A percentile compares a stretch with the other conserved stretches of the same genome.
Evolutionary conservation across 345 rosid genomes (phyloP).

Genomic region (Salix exigua): DNA sequence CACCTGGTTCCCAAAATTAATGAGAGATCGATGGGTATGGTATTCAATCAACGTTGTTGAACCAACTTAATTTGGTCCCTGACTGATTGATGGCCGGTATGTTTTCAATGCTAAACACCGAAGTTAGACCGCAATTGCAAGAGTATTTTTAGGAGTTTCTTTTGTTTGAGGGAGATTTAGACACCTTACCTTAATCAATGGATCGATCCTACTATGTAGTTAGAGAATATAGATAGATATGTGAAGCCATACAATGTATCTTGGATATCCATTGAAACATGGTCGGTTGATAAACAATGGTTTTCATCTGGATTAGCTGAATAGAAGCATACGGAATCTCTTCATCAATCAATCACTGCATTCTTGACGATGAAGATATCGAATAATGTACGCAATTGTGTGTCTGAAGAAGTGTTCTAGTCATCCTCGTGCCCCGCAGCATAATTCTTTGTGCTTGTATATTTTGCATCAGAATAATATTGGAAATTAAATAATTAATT

Average conservation of each 20-base stretch:
- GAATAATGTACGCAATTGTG: no score
- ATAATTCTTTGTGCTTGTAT: no score
- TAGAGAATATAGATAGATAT: background rate
- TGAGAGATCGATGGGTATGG: background rate
- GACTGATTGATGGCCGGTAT: no score
- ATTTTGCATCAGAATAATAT: no score
- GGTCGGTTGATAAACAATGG: background rate
- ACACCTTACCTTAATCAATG: background rate
- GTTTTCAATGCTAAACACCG: no score
- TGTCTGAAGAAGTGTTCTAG: no score
- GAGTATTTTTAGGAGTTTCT: background rate
- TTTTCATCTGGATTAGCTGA: background rate
- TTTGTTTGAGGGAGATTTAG: background rate
- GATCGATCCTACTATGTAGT: background rate
- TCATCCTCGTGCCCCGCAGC: no score
- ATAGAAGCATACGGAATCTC: background rate
- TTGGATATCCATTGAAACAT: background rate
- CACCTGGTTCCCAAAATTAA: background rate
- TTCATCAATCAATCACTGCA: no score
- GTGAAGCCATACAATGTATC: background rate
- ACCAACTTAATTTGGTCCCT: background rate
- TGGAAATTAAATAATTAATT: no score
- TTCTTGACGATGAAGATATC: no score
- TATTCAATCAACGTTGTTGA: background rate
- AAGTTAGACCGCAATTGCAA: background rate